Base-by-base conservation (phyloP, 2,329 filamentous ascomycete genomes). In the Fusarium phyllophilum region DNA sequence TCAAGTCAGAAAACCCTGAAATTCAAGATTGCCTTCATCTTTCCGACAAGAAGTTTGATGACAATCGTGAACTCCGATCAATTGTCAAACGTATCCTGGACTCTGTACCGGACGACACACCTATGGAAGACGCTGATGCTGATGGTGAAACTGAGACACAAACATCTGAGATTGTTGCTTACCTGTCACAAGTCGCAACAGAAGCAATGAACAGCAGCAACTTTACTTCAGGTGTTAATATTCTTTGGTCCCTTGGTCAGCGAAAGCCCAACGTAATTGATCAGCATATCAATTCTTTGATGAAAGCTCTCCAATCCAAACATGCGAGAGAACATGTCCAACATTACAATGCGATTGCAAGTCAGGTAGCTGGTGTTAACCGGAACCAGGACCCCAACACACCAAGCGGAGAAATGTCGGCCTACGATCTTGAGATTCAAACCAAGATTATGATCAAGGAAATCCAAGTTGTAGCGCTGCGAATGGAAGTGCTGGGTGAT, bases 271-370 rank as follows among this genome's bases (percentile, higher is more conserved):
- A 93, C 20, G 92, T 96, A 73, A 94, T 99, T 70, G 96, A 99
- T 81, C 89, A 94, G 68, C 96, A 99, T 79, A 95, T 98, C 62
- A 86, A 89, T 7, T 90, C 92, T 34, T 87, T 99, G 48, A 97
- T 99, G 93, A 98, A 97, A 82, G 94, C 94, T 0, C 89, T 99
- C 76, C 96, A 97, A 77, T 90, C 90, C 56, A 98, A 98, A 83
- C 89, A 99, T 75, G 95, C 95, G 2, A 93, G 96, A 76, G 96
- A 99, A 74, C 96, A 99, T 82, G 92, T 99, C 81, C 94, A 86
- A 81, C 93, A 91, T 77, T 94, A 93, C 76, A 88, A 89, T 36
- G 86, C 88, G 12, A 82, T 89, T 56, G 86, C 87, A 69, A 87
- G 86, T 68, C 86, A 90, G 77, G 81, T 84, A n/a, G 80, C 82